Conservation (phyloP, 2,329 filamentous ascomycete genomes). For the Penicillium sp. region DNA sequence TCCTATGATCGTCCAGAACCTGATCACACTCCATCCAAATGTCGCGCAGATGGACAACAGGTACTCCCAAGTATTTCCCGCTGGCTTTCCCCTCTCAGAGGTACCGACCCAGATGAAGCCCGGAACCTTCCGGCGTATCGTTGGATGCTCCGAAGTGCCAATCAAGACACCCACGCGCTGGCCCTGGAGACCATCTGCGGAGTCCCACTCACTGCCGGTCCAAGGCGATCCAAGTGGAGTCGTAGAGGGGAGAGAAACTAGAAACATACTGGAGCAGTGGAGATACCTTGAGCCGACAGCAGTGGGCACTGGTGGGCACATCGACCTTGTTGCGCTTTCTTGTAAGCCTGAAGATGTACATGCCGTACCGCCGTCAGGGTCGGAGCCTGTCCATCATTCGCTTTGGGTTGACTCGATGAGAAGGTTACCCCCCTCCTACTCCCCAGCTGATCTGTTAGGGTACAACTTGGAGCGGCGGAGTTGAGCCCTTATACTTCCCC, state of each 20-base stretch:
- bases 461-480: neutral
- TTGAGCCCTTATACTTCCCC: constrained; percentile 3
- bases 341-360: neutral
- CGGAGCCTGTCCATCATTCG: too few relatives aligned
- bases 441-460: neutral
- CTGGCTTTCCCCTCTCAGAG: neutral
- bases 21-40: too few relatives aligned
- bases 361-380: too few relatives aligned
- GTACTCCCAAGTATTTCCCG: neutral
- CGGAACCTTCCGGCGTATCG: constrained; percentile 15
- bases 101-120: constrained; percentile 1
- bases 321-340: neutral
- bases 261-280: too few relatives aligned
- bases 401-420: too few relatives aligned
- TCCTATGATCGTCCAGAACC: too few relatives aligned
- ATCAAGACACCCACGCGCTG: constrained; percentile 20
- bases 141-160: constrained; percentile 17
- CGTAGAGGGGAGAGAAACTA: neutral
- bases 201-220: constrained; percentile 16
- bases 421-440: too few relatives aligned
- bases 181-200: constrained; percentile 11
- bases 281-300: neutral
- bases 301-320: neutral
- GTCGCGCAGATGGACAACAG: too few relatives aligned
- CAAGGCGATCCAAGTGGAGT: constrained; percentile 10